Base-by-base conservation (phyloP, 805 yeast genomes). In the Lipomyces yamanashiensis region DNA sequence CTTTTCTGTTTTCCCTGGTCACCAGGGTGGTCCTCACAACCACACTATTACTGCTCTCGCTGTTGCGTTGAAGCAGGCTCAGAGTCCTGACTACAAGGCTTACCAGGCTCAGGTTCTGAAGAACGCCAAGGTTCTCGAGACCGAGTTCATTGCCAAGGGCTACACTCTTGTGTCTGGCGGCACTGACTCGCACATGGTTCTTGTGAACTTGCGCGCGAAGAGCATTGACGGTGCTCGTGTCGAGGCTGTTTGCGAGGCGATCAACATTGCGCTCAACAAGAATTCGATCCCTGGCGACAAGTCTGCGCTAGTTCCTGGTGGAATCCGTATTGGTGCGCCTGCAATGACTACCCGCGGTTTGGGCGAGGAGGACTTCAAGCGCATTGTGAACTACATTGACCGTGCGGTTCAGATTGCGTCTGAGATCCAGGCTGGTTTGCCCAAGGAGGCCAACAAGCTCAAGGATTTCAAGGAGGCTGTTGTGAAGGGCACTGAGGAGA, bases 21-120 rank as follows among this genome's bases (percentile, higher is more conserved):
- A 95, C 80, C 99, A 95, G 83, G 99, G 99, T 83, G 99, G 99
- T 77, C 99, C 99, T 73, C 98, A 95, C 81, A 95, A 95, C 84
- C 99, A 95, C 82, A 95, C 99, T 71, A 95, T 95, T 76, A 88
- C 98, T 71, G 99, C 98, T 41, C 81, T 95, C 74, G 98, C 98
- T 17, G 95, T 92, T 69, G 98, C 99, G 58, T 85, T 95, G 77
- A 92, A 92, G 78, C 99, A 95, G 82, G 96, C 97, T 66, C 83
- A 85, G 69, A 82, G 90, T 58, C 96, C 96, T 65, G 98, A 92
- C 78, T 95, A 88, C 81, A 89, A 85, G 77, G 89, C 85, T 74
- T 93, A 93, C 81, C 99, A 95, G 82, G 76, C 82, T 74, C 89
- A 89, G 75, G 98, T 95, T 47, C 81, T 93, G 73, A 84, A 85